Conservation (phyloP, 208 protist genomes). For the Leishmania mexicana region DNA sequence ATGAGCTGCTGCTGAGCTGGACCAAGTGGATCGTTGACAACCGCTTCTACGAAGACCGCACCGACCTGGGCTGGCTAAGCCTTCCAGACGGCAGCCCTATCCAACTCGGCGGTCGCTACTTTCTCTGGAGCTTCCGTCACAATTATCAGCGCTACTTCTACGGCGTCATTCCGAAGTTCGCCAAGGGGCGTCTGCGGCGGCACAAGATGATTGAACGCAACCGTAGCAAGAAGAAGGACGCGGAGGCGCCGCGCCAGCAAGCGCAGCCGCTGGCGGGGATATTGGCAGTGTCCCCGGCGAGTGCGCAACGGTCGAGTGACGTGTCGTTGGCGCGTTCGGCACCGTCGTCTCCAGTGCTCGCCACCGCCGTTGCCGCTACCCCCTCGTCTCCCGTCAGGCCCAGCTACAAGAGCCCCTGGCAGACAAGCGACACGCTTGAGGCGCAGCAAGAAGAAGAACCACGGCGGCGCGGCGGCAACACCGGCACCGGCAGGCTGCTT, state of each 20-base stretch:
- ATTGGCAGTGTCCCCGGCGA: neutral
- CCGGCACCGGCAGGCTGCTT: neutral
- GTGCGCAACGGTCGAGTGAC: neutral
- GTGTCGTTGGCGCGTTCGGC: neutral
- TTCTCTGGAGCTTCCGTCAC: slow-evolving; percentile 61
- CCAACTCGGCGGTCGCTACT: slow-evolving; percentile 53
- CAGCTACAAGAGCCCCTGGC: neutral
- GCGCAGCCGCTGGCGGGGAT: neutral
- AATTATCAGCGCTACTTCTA: slow-evolving; percentile 62
- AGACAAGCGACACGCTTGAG: neutral
- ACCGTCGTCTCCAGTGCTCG: neutral
- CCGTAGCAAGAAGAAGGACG: slow-evolving; percentile 30
- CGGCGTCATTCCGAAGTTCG: slow-evolving; percentile 70
- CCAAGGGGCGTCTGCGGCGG: slow-evolving; percentile 42
- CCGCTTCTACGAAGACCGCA: slow-evolving; percentile 53
- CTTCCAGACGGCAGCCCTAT: slow-evolving; percentile 31
- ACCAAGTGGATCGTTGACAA: slow-evolving; percentile 55
- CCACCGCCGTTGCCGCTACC: neutral
- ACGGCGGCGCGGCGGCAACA: neutral
- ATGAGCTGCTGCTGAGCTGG: slow-evolving; percentile 60
- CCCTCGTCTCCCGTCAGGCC: neutral
- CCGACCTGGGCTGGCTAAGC: slow-evolving; percentile 49
- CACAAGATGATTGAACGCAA: slow-evolving; percentile 36
- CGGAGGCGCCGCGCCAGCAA: neutral
- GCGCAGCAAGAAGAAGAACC: neutral